These are phyloP conservation scores for Microbotryum silenes-acaulis DNA, from an alignment of 1,284 basidiomycete genomes.

Conservation along the genomic window DNA sequence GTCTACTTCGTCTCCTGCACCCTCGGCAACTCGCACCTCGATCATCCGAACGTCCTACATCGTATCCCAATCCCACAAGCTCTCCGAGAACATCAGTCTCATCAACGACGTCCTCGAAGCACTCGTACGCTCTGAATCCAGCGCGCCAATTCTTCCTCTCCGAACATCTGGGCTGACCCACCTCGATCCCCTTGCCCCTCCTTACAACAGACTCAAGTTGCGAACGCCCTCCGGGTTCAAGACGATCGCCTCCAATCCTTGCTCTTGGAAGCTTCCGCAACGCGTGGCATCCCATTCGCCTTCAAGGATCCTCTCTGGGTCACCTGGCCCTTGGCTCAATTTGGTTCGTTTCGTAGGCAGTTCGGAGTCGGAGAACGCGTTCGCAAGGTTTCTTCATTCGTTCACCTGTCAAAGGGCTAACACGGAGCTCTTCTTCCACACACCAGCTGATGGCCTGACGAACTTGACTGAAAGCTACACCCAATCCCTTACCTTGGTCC, in stretches of 20 bases:
- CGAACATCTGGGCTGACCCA: background rate
- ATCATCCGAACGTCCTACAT: conserved; percentile 22
- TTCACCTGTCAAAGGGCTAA: background rate
- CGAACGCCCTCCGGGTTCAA: conserved; percentile 12
- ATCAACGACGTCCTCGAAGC: conserved; percentile 21
- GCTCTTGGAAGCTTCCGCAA: conserved; percentile 27
- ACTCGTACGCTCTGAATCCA: conserved; percentile 12
- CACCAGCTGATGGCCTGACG: conserved; percentile 20
- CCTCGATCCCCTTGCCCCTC: background rate
- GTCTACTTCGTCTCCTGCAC: conserved; percentile 12
- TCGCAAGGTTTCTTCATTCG: background rate
- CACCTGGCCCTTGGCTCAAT: conserved; percentile 33
- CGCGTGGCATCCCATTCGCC: conserved; percentile 25
- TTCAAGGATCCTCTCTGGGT: conserved; percentile 34
- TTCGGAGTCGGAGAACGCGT: background rate
- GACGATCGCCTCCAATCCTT: conserved; percentile 25
- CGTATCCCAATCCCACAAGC: conserved; percentile 17
- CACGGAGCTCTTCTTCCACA: background rate
- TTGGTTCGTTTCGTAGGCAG: conserved; percentile 27
- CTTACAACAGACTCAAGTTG: conserved; percentile 8
- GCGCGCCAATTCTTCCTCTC: background rate
- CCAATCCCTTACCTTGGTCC: conserved; percentile 24
- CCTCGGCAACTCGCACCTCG: conserved; percentile 1
- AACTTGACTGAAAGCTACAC: conserved; percentile 14
- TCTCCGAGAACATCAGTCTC: conserved; percentile 21